Conservation (phyloP, 257 asterid genomes). For the Ehretia macrophylla region DNA sequence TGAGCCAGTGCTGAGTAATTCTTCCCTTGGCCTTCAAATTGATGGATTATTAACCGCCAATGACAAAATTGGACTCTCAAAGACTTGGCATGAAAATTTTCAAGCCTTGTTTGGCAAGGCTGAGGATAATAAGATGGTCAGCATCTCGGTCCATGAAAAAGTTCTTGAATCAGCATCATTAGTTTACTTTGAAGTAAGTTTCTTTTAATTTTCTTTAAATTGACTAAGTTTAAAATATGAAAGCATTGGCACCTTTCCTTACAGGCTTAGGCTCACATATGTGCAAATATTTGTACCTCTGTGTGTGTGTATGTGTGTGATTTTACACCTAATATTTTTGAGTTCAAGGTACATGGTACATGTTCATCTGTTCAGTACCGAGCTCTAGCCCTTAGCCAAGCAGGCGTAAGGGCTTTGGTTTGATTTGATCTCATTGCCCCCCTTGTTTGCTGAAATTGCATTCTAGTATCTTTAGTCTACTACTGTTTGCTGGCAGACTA, state of each 20-base stretch:
- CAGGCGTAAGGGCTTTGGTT: too few relatives aligned
- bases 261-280: too few relatives aligned
- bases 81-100: slow-evolving; percentile 20
- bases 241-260: too few relatives aligned
- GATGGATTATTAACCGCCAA: slow-evolving; percentile 59
- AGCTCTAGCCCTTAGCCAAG: too few relatives aligned
- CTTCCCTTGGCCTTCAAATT: slow-evolving; percentile 58
- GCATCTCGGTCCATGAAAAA: slow-evolving; percentile 62
- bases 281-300: too few relatives aligned
- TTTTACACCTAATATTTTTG: too few relatives aligned
- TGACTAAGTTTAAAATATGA: background rate
- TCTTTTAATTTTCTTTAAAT: background rate
- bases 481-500: background rate
- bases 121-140: slow-evolving; percentile 61
- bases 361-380: too few relatives aligned
- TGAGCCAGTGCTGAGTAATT: slow-evolving; percentile 50
- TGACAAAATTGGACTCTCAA: slow-evolving; percentile 28
- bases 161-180: slow-evolving; percentile 69
- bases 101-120: slow-evolving; percentile 36
- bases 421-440: background rate
- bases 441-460: slow-evolving; percentile 13
- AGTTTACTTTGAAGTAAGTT: slow-evolving; percentile 71
- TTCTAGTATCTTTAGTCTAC: background rate
- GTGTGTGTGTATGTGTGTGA: too few relatives aligned
- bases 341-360: too few relatives aligned